These are phyloP conservation scores for Yamagishiella unicocca DNA, from an alignment of 139 green algal species.

Conservation along the genomic window DNA sequence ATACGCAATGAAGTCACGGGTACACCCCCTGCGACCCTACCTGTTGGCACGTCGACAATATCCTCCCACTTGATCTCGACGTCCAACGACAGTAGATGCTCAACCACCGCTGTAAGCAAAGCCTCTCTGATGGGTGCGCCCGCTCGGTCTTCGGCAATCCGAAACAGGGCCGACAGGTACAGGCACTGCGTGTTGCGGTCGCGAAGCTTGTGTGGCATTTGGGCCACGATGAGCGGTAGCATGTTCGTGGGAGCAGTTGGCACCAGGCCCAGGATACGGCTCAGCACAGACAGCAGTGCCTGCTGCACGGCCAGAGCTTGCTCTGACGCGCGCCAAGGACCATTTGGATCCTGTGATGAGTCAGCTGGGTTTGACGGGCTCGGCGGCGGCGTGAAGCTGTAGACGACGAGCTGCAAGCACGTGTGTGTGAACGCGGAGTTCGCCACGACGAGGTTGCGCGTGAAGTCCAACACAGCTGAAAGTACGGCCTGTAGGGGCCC, in stretches of 20 bases:
- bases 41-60: constrained; percentile 79
- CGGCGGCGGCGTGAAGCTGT: constrained; percentile 70
- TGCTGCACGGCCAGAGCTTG: constrained; percentile 64
- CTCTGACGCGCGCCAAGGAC: constrained; percentile 62
- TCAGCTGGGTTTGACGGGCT: constrained; percentile 24
- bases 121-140: constrained; percentile 72
- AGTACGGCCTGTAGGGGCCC: constrained; percentile 71
- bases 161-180: constrained; percentile 75
- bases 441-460: constrained; percentile 74
- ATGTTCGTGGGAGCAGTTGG: constrained; percentile 73
- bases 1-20: too few species aligned
- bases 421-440: constrained; percentile 74
- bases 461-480: constrained; percentile 67
- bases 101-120: constrained; percentile 76
- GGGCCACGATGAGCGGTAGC: constrained; percentile 68
- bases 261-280: constrained; percentile 77
- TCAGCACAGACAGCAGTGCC: constrained; percentile 57
- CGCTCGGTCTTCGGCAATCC: constrained; percentile 67
- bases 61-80: constrained; percentile 94
- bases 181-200: constrained; percentile 81
- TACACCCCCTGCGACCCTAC: too few species aligned
- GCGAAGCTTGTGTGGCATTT: constrained; percentile 79
- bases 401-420: constrained; percentile 78
- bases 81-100: constrained; percentile 83
- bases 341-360: constrained; percentile 13